Conservation (phyloP, 768 basidiomycete genomes). For the Fistulinella prunicolor region DNA sequence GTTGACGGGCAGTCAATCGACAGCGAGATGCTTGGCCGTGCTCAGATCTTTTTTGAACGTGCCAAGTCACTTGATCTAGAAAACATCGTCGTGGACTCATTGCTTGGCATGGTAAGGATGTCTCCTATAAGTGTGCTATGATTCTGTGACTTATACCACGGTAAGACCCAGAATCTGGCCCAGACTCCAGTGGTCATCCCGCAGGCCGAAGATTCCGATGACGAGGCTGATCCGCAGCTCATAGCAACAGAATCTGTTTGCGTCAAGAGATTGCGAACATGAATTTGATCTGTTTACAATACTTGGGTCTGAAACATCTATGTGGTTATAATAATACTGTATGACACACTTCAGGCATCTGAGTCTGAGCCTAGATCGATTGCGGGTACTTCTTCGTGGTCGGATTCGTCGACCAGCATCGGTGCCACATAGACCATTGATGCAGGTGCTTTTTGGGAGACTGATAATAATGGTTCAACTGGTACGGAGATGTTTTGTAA, state of each 20-base stretch:
- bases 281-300: not conserved
- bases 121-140: not conserved
- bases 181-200: slow-evolving; percentile 13
- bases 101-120: slow-evolving; percentile 50
- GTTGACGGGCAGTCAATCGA: slow-evolving; percentile 17
- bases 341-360: slow-evolving; percentile 36
- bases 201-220: slow-evolving; percentile 34
- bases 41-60: slow-evolving; percentile 64
- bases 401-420: slow-evolving; percentile 40
- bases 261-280: slow-evolving; percentile 18
- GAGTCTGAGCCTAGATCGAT: slow-evolving; percentile 83
- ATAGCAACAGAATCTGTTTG: not conserved
- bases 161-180: slow-evolving; percentile 23
- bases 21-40: slow-evolving; percentile 44
- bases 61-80: slow-evolving; percentile 57
- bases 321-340: not conserved
- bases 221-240: slow-evolving; percentile 26
- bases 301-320: not conserved
- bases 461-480: not conserved
- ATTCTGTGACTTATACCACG: not conserved
- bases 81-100: slow-evolving; percentile 49
- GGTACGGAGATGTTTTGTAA: not conserved
- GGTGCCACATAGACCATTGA: not conserved
- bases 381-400: slow-evolving; percentile 72
- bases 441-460: slow-evolving; percentile 5